Evolutionary conservation across 441 rosid genomes (phyloP), one percentile per base, ranked within the genome.

Genomic region (Lepidium campestre): DNA sequence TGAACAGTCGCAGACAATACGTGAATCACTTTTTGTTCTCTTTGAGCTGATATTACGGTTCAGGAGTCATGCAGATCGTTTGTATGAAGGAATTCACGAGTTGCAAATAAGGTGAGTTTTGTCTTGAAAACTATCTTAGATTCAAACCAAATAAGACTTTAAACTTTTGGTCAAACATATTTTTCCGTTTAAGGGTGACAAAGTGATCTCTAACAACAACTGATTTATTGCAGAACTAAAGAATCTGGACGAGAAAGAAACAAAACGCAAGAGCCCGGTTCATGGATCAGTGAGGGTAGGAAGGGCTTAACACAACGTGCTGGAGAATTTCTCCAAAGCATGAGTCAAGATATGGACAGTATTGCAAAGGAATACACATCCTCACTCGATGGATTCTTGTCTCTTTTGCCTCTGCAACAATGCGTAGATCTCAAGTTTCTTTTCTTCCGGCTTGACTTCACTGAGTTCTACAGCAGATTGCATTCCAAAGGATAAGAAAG

Each of bases 371-470:
- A 93, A 58, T 90, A 85, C 72, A 86, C 84, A 44, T 72, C 81
- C 42, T 82, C 87, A 75, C 87, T 93, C 1, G 89, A 81, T 72
- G 87, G 85, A 56, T 93, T 93, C 90, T 75, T 93, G 67, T 76
- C 90, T 61, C 85, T 85, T 53, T 68, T 93, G 82, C 97, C 91
- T 6, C 81, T 87, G 57, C 96, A 90, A 75, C 94, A 93, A 68
- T 89, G 86, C 44, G 81, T 90, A 55, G 97, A 90, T 77, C 83
- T 88, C 68, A 93, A 93, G 72, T 88, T 88, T 81, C 96, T 90
- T 62, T 78, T 88, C 32, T 93, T 90, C 80, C 86, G 95, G 79
- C 90, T 90, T 49, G 91, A 89, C 75, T 93, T 89, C 84, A 87
- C 93, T 10, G 94, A 90, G 79, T 93, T 88, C 78, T 93, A 90